A percentile compares a stretch with the other conserved stretches of the same genome.
These are phyloP conservation scores for Ambrosia hybrid DNA, from an alignment of 140 eudicot genomes.

Conservation along the genomic window DNA sequence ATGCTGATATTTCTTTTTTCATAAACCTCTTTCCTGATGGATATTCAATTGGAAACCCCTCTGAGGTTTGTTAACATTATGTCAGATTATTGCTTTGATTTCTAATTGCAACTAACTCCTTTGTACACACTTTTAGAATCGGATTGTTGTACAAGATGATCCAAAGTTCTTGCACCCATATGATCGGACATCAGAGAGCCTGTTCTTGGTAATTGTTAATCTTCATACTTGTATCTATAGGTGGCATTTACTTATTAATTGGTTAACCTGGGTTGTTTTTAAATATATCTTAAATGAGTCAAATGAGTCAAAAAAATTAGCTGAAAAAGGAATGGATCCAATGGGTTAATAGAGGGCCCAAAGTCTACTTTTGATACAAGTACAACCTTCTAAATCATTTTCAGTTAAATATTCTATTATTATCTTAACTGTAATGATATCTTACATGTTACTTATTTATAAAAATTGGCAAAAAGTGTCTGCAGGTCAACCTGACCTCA, in stretches of 20 bases:
- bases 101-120: neutral
- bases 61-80: slow-evolving; percentile 60
- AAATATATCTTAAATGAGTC: neutral
- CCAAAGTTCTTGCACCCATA: slow-evolving; percentile 75
- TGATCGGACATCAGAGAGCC: slow-evolving; percentile 81
- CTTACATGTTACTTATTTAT: neutral
- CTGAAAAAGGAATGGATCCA: neutral
- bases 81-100: slow-evolving; percentile 6
- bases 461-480: neutral
- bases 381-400: neutral
- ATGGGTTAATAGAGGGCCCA: neutral
- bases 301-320: neutral
- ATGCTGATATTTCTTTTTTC: slow-evolving; percentile 73
- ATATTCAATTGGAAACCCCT: slow-evolving; percentile 68
- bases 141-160: slow-evolving; percentile 47
- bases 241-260: neutral
- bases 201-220: slow-evolving; percentile 63
- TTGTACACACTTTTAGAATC: slow-evolving; percentile 45
- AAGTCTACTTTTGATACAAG: neutral
- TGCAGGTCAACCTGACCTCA: neutral
- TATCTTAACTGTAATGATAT: neutral
- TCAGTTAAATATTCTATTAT: neutral
- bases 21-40: slow-evolving; percentile 84
- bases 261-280: neutral
- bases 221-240: slow-evolving; percentile 11